phyloP scores from a whole-genome alignment of 768 basidiomycete species.

The Mycena kentingensis region DNA sequence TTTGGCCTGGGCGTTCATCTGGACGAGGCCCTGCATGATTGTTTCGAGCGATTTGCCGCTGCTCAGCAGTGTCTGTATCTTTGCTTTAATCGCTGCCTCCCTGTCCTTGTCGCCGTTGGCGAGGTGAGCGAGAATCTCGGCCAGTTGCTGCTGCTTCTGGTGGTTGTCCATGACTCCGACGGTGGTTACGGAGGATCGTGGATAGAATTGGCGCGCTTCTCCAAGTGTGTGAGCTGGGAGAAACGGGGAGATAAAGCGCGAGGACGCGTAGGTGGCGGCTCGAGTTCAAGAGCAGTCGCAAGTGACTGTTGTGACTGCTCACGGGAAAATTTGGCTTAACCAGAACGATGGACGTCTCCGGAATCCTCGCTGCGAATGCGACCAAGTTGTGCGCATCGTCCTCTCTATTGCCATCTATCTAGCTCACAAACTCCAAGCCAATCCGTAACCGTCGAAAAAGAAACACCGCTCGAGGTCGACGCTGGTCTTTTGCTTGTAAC shows the following conservation, averaged over 20 bases:
- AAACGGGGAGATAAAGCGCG: too few relatives aligned
- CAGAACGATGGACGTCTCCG: conserved; percentile 79
- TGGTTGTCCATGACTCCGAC: too few relatives aligned
- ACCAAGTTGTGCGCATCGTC: conserved; percentile 62
- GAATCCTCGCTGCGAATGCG: conserved; percentile 71
- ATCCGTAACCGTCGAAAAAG: conserved; percentile 72
- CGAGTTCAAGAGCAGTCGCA: too few relatives aligned
- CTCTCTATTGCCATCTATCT: neutral
- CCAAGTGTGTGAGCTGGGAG: too few relatives aligned
- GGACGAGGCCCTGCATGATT: conserved; percentile 14
- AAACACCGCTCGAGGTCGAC: conserved; percentile 79
- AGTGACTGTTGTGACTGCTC: too few relatives aligned
- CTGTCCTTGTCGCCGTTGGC: conserved; percentile 14
- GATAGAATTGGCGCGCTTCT: too few relatives aligned
- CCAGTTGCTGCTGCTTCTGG: conserved; percentile 12
- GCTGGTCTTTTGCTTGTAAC: conserved; percentile 81
- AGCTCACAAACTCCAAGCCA: conserved; percentile 47
- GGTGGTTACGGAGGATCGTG: too few relatives aligned
- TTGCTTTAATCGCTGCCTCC: conserved; percentile 5
- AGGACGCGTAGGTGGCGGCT: too few relatives aligned
- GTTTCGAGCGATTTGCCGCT: too few relatives aligned
- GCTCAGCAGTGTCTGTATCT: too few relatives aligned
- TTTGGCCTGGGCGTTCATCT: too few relatives aligned
- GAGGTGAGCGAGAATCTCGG: conserved; percentile 12
- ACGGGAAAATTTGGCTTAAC: too few relatives aligned